Conservation (phyloP, 768 basidiomycete genomes). For the Rhodocollybia butyracea region DNA sequence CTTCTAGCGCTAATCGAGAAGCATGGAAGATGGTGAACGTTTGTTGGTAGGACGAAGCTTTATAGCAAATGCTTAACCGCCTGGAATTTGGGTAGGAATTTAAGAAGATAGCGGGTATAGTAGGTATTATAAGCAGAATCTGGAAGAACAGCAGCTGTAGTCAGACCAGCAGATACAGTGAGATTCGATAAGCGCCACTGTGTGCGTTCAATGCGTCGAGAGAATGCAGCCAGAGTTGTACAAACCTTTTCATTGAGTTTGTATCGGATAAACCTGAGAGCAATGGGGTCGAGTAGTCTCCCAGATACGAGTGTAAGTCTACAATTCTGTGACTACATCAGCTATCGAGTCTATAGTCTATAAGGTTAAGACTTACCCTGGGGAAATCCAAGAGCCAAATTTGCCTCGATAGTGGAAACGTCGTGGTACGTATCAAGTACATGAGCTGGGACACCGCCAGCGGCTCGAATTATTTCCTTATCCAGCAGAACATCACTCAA, state of each 20-base stretch:
- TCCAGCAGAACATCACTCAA: no score
- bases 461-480: no score
- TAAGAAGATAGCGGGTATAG: not conserved
- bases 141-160: conserved; percentile 60
- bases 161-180: conserved; percentile 61
- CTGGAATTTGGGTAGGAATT: conserved; percentile 14
- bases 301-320: conserved; percentile 44
- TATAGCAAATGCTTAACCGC: conserved; percentile 49
- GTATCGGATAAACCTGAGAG: conserved; percentile 36
- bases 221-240: conserved; percentile 57
- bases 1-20: conserved; percentile 32
- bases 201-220: conserved; percentile 69
- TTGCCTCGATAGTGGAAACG: conserved; percentile 14
- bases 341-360: conserved; percentile 5
- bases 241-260: conserved; percentile 38
- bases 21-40: conserved; percentile 42
- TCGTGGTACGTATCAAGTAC: not conserved
- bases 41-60: conserved; percentile 47
- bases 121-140: conserved; percentile 36
- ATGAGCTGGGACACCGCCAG: no score
- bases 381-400: conserved; percentile 62
- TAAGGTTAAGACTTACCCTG: conserved; percentile 32
- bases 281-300: conserved; percentile 13
- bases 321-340: conserved; percentile 23
- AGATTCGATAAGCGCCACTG: conserved; percentile 52